Percentiles rank a stretch among this genome's conserved stretches.
Conservation (phyloP, 2,329 filamentous ascomycete genomes). For the Arachnomyces sp. region DNA sequence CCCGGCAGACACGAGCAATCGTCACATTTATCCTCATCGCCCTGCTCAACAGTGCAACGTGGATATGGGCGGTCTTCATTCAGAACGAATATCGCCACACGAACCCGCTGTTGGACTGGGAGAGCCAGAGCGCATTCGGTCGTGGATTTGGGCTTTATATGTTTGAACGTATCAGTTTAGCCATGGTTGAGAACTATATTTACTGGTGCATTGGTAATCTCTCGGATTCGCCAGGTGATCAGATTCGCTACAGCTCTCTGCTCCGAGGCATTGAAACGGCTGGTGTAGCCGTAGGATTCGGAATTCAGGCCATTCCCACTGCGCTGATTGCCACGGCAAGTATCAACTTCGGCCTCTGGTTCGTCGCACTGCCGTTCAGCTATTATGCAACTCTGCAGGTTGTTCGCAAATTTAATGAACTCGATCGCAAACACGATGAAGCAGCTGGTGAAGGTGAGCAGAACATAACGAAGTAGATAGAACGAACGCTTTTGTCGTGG, state of each 20-base stretch:
- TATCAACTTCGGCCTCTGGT: slow-evolving; percentile 39
- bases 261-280: no score
- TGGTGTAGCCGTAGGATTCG: slow-evolving; percentile 36
- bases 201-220: slow-evolving; percentile 43
- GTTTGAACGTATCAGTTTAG: slow-evolving; percentile 32
- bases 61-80: slow-evolving; percentile 43
- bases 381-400: slow-evolving; percentile 39
- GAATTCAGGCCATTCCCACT: slow-evolving; percentile 39
- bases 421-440: no score
- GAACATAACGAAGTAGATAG: no score
- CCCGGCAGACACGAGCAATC: slow-evolving; percentile 34
- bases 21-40: slow-evolving; percentile 36
- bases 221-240: slow-evolving; percentile 37
- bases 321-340: no score
- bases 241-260: slow-evolving; percentile 40
- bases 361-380: slow-evolving; percentile 37
- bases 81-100: slow-evolving; percentile 42
- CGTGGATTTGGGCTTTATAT: slow-evolving; percentile 39
- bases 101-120: slow-evolving; percentile 39
- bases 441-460: no score
- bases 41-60: slow-evolving; percentile 36
- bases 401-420: slow-evolving; percentile 32
- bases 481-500: slow-evolving; percentile 1
- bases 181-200: slow-evolving; percentile 39
- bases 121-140: slow-evolving; percentile 31